phyloP scores from a whole-genome alignment of 176 grass and related monocot species.

The Aegilops bicornis region DNA sequence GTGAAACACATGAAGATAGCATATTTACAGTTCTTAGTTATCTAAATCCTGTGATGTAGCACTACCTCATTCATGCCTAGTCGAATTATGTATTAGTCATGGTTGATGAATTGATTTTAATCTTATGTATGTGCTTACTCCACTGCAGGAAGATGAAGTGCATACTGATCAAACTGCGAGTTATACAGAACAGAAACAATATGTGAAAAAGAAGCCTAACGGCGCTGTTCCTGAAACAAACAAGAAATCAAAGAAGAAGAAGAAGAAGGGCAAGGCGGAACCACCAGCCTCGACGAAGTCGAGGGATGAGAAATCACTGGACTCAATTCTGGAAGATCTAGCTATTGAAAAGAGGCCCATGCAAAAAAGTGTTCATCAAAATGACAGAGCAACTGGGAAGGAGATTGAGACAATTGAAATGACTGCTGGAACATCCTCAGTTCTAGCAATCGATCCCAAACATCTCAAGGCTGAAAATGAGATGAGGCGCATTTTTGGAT shows the following conservation, averaged over 20 bases:
- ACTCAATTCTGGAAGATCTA: constrained; percentile 83
- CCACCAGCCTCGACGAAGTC: constrained; percentile 23
- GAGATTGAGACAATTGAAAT: constrained; percentile 38
- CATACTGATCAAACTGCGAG: constrained; percentile 37
- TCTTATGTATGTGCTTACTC: not conserved
- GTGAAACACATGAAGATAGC: not conserved
- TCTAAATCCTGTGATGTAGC: not conserved
- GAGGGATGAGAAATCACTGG: constrained; percentile 53
- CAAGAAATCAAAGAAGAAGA: constrained; percentile 96
- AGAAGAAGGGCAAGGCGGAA: constrained; percentile 76
- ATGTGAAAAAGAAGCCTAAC: constrained; percentile 32
- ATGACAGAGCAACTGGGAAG: constrained; percentile 43
- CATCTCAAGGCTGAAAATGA: constrained; percentile 94
- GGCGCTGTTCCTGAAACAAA: constrained; percentile 45
- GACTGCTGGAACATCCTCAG: constrained; percentile 27
- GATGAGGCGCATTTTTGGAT: constrained; percentile 96
- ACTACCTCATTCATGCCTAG: not conserved
- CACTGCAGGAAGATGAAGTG: constrained; percentile 72
- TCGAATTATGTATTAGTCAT: not conserved
- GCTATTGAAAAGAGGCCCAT: constrained; percentile 54
- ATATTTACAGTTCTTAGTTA: not conserved
- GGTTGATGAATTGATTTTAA: not conserved
- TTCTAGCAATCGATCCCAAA: constrained; percentile 80
- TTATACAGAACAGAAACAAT: constrained; percentile 39
- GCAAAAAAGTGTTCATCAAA: constrained; percentile 36